Evolutionary conservation across 1,284 basidiomycete genomes (phyloP), one percentile per base, ranked within the genome.

Genomic region (Austroboletus novae-zelandiae): DNA sequence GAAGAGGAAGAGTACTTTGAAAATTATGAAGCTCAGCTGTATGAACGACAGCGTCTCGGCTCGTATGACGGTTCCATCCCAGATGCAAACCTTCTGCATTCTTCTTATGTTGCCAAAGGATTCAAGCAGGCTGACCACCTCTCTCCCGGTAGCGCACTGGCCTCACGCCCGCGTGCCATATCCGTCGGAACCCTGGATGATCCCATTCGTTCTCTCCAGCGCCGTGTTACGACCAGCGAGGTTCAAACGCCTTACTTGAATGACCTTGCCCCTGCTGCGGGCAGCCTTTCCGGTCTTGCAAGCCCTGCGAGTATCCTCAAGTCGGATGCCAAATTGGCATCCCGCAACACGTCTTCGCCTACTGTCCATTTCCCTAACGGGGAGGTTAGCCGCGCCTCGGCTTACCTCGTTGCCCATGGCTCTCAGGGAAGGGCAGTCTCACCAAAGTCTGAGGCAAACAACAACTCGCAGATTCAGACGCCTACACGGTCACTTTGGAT

Each of bases 401-500:
- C 80, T 36, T 89, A 89, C 61, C 74, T 88, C 30, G 73, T 79
- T 51, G 81, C 84, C n/a, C 84, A 84, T 41, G 71, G 75, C 48
- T 71, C 72, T 32, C 80, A 84, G 59, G 85, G 81, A 59, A 80
- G 89, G 42, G 83, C 88, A 18, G 72, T 87, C 43, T 91, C 89
- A 9, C 89, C 89, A 30, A 91, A 91, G 67, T 76, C 84, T 32
- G 89, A 91, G 67, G 75, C 71, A 32, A 74, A 80, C 43, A 74
- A 77, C 40, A 75, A 78, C 34, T 78, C 81, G 5, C 89, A 91
- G 65, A 79, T 86, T 45, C 92, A 97, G 71, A 89, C 92, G 41
- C 96, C 97, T 20, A 96, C 94, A 13, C 84, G 96, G 47, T 95
- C 92, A 40, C 77, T 99, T 40, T 99, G 96, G 95, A 96, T 99